Conservation (phyloP, 192 early-diverging fungal species). For the Coemansia sp. region DNA sequence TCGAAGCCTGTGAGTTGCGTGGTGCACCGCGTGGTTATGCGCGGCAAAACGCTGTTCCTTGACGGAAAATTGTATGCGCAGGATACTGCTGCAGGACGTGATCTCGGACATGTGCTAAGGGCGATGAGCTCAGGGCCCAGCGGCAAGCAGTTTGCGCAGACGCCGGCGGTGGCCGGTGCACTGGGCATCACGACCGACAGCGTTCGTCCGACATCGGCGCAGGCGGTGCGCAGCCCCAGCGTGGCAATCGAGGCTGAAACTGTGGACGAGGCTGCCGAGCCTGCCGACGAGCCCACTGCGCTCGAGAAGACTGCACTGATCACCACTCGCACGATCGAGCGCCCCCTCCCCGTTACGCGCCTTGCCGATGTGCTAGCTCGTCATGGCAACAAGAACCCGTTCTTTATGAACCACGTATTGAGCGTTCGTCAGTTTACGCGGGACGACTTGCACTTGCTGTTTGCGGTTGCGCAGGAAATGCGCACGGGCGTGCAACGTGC, state of each 20-base stretch:
- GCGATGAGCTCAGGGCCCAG: conserved; percentile 50
- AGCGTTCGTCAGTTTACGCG: conserved; percentile 89
- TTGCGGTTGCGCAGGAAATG: conserved; percentile 97
- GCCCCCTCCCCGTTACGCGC: conserved; percentile 17
- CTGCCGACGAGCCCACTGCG: not conserved
- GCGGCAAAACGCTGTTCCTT: conserved; percentile 80
- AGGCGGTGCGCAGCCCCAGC: conserved; percentile 10
- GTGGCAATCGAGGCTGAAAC: conserved; percentile 17
- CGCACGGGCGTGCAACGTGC: conserved; percentile 88
- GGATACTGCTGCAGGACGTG: conserved; percentile 44
- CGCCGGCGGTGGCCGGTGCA: conserved; percentile 8
- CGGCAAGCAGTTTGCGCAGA: conserved; percentile 39
- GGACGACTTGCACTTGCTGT: conserved; percentile 90
- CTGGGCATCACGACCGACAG: conserved; percentile 18
- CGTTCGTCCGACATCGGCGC: conserved; percentile 4
- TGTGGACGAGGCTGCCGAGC: conserved; percentile 19
- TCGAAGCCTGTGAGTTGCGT: conserved; percentile 65
- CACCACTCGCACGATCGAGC: conserved; percentile 7
- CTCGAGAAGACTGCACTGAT: not conserved
- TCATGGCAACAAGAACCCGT: conserved; percentile 61
- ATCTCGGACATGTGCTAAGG: conserved; percentile 49
- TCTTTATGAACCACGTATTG: conserved; percentile 92
- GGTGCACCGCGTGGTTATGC: conserved; percentile 88
- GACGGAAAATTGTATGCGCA: conserved; percentile 68
- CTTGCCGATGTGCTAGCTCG: conserved; percentile 50